A percentile compares a stretch with the other conserved stretches of the same genome.
These are phyloP conservation scores for Epipyxis sp. DNA, from an alignment of 108 stramenopile genomes.

Conservation along the genomic window DNA sequence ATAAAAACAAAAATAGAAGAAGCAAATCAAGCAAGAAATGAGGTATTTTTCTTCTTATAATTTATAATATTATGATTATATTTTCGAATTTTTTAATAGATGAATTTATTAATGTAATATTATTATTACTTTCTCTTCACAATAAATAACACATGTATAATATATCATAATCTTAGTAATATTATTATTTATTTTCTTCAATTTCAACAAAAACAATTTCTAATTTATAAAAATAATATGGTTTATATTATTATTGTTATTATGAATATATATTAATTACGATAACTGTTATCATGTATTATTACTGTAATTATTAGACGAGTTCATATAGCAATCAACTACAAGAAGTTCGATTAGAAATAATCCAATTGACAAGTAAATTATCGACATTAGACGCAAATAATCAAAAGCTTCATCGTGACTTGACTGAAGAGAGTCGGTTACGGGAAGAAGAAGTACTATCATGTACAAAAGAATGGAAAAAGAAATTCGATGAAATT, in stretches of 20 bases:
- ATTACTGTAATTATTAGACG: too few species aligned
- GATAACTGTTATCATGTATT: too few species aligned
- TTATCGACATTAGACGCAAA: background rate
- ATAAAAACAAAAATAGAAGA: background rate
- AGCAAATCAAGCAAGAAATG: background rate
- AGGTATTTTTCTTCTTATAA: background rate
- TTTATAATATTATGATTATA: background rate
- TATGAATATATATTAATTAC: too few species aligned
- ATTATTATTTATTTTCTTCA: background rate
- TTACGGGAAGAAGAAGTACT: background rate
- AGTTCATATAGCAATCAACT: too few species aligned
- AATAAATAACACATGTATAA: background rate
- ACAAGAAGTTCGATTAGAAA: background rate
- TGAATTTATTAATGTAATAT: too few species aligned
- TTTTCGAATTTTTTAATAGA: too few species aligned
- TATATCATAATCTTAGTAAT: background rate
- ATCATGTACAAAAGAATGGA: background rate
- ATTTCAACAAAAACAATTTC: background rate
- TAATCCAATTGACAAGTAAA: background rate
- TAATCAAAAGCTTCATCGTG: background rate
- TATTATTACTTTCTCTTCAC: background rate
- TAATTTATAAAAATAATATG: too few species aligned
- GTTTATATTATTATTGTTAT: too few species aligned
- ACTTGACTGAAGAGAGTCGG: background rate
- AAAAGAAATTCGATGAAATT: background rate